Evolutionary conservation across 148 eudicot genomes (phyloP).

Genomic region (Dysphania ambrosioides): DNA sequence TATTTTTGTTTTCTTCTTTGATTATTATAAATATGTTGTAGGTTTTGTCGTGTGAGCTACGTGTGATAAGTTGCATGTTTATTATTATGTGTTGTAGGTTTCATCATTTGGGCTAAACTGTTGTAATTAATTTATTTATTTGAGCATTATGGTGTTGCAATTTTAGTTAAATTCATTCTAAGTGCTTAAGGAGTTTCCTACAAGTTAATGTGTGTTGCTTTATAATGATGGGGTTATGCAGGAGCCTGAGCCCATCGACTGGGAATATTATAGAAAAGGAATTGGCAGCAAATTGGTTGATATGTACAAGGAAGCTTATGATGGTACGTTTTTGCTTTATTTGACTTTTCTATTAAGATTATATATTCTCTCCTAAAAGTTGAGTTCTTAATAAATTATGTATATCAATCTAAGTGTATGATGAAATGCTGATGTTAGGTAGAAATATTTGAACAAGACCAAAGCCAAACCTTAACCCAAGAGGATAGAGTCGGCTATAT

Average conservation of each 20-base stretch:
- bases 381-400: too few species aligned
- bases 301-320: constrained; percentile 94
- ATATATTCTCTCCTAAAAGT: neutral
- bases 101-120: neutral
- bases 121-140: too few species aligned
- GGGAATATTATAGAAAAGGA: constrained; percentile 95
- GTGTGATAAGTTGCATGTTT: too few species aligned
- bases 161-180: neutral
- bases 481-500: too few species aligned
- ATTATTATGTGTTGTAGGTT: neutral
- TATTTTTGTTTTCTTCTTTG: neutral
- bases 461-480: too few species aligned
- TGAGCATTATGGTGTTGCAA: neutral
- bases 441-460: too few species aligned
- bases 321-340: constrained; percentile 43
- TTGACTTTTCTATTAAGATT: neutral
- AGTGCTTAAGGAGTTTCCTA: neutral
- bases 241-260: constrained; percentile 96
- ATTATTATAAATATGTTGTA: neutral
- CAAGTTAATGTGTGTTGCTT: neutral
- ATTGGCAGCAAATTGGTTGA: constrained; percentile 86
- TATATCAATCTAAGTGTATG: neutral
- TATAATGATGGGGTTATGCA: constrained; percentile 30
- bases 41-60: neutral
- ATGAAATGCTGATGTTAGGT: too few species aligned